Percentiles rank a stretch among this genome's conserved stretches.
Conservation (phyloP, 306 rosid genomes). For the Ammopiptanthus mongolicus region DNA sequence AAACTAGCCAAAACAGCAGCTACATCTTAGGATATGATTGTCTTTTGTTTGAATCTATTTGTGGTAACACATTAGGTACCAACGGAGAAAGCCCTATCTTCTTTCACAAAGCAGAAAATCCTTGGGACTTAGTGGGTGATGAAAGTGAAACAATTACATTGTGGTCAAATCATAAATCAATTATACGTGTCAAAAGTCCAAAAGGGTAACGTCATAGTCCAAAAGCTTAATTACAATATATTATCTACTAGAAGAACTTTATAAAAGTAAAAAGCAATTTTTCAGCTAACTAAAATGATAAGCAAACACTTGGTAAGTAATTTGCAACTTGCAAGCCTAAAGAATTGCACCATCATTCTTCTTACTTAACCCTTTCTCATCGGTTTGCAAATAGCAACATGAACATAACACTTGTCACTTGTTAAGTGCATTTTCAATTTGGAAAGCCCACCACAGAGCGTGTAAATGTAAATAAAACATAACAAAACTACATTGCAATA, state of each 20-base stretch:
- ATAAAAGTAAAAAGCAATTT: neutral
- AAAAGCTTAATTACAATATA: neutral
- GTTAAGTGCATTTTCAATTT: neutral
- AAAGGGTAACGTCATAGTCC: neutral
- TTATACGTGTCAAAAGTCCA: neutral
- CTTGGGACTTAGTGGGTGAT: slow-evolving; percentile 8
- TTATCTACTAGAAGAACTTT: neutral
- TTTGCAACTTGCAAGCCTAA: slow-evolving; percentile 9
- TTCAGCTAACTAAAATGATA: slow-evolving; percentile 13
- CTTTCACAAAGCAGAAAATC: neutral
- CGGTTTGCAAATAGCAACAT: neutral
- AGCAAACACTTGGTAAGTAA: neutral
- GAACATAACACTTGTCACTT: neutral
- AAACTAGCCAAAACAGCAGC: neutral
- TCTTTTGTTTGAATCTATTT: slow-evolving; percentile 9
- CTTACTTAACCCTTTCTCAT: neutral
- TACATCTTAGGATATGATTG: slow-evolving; percentile 7
- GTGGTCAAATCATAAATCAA: neutral
- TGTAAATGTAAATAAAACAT: neutral
- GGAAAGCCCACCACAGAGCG: neutral
- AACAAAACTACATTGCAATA: neutral
- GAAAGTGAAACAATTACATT: slow-evolving; percentile 12
- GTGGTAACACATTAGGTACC: neutral
- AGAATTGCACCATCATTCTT: neutral
- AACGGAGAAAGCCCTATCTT: neutral